phyloP scores from a whole-genome alignment of 2,329 filamentous ascomycete species.

The Aspergillus terreus region DNA sequence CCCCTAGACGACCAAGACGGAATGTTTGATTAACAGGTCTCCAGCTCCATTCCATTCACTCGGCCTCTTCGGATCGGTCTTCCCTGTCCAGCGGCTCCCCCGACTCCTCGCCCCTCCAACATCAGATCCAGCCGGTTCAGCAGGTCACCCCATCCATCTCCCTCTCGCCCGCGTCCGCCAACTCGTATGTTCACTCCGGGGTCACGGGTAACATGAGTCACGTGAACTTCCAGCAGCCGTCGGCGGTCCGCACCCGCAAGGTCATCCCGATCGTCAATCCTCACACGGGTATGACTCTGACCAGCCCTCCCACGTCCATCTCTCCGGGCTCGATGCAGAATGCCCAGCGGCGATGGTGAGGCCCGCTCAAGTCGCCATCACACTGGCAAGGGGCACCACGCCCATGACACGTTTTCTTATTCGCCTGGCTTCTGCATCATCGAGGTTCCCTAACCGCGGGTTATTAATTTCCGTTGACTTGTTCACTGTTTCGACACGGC shows the following conservation, averaged over 20 bases:
- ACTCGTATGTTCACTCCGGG: conserved; percentile 60
- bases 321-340: conserved; percentile 62
- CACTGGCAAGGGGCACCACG: conserved; percentile 20
- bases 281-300: conserved; percentile 79
- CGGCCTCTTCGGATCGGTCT: conserved; percentile 83
- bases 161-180: conserved; percentile 61
- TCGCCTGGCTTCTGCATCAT: conserved; percentile 36
- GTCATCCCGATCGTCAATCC: conserved; percentile 98
- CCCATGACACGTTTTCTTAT: conserved; percentile 30
- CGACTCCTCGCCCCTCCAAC: conserved; percentile 84
- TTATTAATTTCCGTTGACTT: conserved; percentile 29
- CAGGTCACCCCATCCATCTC: conserved; percentile 69
- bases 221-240: conserved; percentile 86
- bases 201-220: conserved; percentile 63
- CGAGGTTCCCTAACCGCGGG: conserved; percentile 32
- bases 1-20: background rate
- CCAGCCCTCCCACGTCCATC: conserved; percentile 76
- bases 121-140: conserved; percentile 68
- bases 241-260: conserved; percentile 84
- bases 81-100: conserved; percentile 94
- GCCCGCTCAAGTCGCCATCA: conserved; percentile 18
- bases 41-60: conserved; percentile 87
- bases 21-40: conserved; percentile 7
- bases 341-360: conserved; percentile 41
- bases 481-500: conserved; percentile 29